Evolutionary conservation across 805 yeast genomes (phyloP).

Genomic region (Candida nanaspora): DNA sequence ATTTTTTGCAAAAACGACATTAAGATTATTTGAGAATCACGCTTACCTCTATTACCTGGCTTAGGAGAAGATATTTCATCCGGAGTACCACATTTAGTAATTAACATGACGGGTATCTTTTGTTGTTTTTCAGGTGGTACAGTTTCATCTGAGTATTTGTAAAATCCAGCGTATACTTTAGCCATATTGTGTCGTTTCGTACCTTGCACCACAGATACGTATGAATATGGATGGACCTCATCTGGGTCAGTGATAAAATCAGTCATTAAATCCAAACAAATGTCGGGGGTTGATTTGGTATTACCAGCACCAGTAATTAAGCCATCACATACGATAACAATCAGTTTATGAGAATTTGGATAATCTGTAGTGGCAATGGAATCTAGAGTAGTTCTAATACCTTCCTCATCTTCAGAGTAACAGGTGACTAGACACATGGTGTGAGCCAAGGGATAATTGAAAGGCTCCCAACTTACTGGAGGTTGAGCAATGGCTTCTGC

Average conservation of each 20-base stretch:
- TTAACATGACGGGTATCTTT: conserved; percentile 67
- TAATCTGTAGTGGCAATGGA: conserved; percentile 92
- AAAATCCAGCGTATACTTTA: conserved; percentile 90
- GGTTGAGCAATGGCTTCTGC: conserved; percentile 89
- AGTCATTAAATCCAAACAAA: conserved; percentile 80
- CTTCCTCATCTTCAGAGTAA: conserved; percentile 87
- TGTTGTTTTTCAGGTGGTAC: conserved; percentile 79
- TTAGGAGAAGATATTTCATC: conserved; percentile 61
- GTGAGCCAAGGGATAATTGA: conserved; percentile 71
- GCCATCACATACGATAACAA: conserved; percentile 89
- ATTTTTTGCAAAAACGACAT: conserved; percentile 87
- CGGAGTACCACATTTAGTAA: conserved; percentile 87
- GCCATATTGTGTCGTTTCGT: conserved; percentile 96
- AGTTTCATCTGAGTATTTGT: conserved; percentile 71
- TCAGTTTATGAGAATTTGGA: conserved; percentile 89
- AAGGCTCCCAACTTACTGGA: conserved; percentile 83
- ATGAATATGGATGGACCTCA: conserved; percentile 74
- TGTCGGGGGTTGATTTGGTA: conserved; percentile 81
- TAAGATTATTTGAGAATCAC: conserved; percentile 86
- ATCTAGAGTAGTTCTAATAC: conserved; percentile 81
- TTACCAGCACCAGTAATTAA: conserved; percentile 92
- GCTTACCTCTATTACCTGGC: conserved; percentile 94
- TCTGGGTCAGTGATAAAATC: conserved; percentile 66
- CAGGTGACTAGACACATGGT: conserved; percentile 79
- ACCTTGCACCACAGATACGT: conserved; percentile 95